Evolutionary conservation across 2,329 filamentous ascomycete genomes (phyloP).

Genomic region (Cytospora schulzeri): DNA sequence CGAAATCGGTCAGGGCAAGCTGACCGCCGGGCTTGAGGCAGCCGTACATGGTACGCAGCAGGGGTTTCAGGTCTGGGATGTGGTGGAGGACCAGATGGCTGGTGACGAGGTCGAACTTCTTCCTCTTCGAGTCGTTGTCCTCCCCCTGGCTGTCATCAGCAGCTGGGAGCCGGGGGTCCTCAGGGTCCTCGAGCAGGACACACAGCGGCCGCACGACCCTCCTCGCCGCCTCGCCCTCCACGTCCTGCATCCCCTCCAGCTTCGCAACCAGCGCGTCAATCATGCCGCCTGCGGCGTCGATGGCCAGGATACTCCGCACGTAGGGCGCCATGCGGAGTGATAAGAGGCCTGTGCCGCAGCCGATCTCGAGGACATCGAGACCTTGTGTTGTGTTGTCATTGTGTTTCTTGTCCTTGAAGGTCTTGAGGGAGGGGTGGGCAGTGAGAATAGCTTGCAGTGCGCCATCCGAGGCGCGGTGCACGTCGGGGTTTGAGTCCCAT

Average conservation of each 20-base stretch:
- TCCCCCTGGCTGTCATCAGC: constrained; percentile 29
- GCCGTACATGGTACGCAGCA: constrained; percentile 49
- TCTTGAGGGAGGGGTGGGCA: constrained; percentile 14
- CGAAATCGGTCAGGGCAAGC: constrained; percentile 59
- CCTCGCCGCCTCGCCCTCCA: background rate
- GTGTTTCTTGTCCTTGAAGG: background rate
- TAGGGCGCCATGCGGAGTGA: constrained; percentile 51
- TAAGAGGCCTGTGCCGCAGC: constrained; percentile 59
- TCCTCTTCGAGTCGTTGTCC: constrained; percentile 30
- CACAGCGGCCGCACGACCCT: constrained; percentile 50
- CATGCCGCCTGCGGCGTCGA: constrained; percentile 59
- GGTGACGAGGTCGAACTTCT: constrained; percentile 53
- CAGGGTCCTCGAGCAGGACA: constrained; percentile 50
- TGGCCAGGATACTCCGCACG: constrained; percentile 50
- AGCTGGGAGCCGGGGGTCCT: constrained; percentile 46
- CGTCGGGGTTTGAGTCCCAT: constrained; percentile 57
- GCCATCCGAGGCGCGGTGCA: constrained; percentile 46
- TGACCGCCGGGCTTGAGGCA: constrained; percentile 50
- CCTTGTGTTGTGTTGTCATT: too few species aligned
- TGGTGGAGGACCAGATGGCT: constrained; percentile 60
- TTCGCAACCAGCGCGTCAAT: constrained; percentile 52
- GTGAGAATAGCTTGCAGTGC: constrained; percentile 49
- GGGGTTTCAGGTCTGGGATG: constrained; percentile 46
- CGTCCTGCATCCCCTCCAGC: constrained; percentile 34
- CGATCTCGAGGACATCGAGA: constrained; percentile 56